Percentiles rank a stretch among this genome's conserved stretches.
These are phyloP conservation scores for Pythium brachiatum DNA, from an alignment of 352 stramenopile genomes.

Conservation along the genomic window DNA sequence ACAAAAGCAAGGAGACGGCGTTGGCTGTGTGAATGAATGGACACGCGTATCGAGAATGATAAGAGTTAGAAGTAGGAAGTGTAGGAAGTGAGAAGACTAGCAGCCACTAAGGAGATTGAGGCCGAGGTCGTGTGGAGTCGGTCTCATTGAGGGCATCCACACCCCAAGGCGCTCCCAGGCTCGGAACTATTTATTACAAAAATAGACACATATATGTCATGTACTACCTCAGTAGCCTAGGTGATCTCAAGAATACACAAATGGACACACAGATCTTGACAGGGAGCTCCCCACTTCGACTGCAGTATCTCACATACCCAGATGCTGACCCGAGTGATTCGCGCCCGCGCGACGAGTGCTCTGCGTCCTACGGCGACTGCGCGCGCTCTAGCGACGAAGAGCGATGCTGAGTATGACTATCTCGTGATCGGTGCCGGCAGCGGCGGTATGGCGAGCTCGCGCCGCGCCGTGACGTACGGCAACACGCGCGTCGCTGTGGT, in stretches of 20 bases:
- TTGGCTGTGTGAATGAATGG: slow-evolving; percentile 8
- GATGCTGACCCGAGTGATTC: slow-evolving; percentile 3
- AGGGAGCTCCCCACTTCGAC: background rate
- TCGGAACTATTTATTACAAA: slow-evolving; percentile 17
- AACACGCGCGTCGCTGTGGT: slow-evolving; percentile 95
- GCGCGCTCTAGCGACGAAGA: slow-evolving; percentile 6
- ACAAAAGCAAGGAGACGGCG: slow-evolving; percentile 19
- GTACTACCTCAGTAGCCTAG: background rate
- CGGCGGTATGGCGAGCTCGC: slow-evolving; percentile 91
- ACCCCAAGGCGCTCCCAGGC: background rate
- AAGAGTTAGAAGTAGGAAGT: background rate
- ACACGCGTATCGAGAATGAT: background rate
- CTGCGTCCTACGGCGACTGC: background rate
- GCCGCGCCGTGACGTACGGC: slow-evolving; percentile 78
- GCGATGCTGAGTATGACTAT: slow-evolving; percentile 67
- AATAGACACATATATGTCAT: slow-evolving; percentile 6
- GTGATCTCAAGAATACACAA: background rate
- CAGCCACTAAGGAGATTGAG: background rate
- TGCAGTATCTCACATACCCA: background rate
- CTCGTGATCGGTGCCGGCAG: slow-evolving; percentile 91
- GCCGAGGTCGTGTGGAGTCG: background rate
- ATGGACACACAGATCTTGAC: background rate
- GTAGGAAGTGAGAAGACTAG: background rate
- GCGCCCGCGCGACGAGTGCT: background rate
- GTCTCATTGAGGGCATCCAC: background rate